Evolutionary conservation across 2,329 filamentous ascomycete species (phyloP).

Genomic region (Phialophora chinensis): DNA sequence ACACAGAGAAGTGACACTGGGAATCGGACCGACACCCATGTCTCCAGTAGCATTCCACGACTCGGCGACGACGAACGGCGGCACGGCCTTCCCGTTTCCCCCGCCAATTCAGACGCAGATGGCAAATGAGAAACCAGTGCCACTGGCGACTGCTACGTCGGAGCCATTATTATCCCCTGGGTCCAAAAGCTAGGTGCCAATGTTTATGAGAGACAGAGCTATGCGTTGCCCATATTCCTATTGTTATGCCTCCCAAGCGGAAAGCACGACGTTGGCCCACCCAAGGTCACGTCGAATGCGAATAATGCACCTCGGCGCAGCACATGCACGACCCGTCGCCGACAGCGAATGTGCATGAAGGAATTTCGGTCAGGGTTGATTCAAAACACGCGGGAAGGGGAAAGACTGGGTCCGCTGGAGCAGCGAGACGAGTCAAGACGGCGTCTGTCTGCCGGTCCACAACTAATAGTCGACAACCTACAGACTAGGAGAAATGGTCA

Average conservation of each 20-base stretch:
- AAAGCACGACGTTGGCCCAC: too few species aligned
- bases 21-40: constrained; percentile 6
- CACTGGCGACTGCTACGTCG: too few species aligned
- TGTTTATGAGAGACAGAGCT: too few species aligned
- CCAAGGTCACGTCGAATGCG: too few species aligned
- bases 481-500: background rate
- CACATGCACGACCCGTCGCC: background rate
- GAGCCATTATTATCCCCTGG: too few species aligned
- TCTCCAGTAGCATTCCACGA: background rate
- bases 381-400: background rate
- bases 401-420: background rate
- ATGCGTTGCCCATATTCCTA: background rate
- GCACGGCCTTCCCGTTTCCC: too few species aligned
- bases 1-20: constrained; percentile 7
- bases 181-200: too few species aligned
- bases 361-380: background rate
- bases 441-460: background rate
- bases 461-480: background rate
- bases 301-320: background rate
- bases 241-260: background rate
- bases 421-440: background rate
- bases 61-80: too few species aligned
- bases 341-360: background rate
- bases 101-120: too few species aligned
- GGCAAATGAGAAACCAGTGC: too few species aligned